These are phyloP conservation scores for Trametopsis cervina DNA, from an alignment of 768 basidiomycete genomes.

Conservation along the genomic window DNA sequence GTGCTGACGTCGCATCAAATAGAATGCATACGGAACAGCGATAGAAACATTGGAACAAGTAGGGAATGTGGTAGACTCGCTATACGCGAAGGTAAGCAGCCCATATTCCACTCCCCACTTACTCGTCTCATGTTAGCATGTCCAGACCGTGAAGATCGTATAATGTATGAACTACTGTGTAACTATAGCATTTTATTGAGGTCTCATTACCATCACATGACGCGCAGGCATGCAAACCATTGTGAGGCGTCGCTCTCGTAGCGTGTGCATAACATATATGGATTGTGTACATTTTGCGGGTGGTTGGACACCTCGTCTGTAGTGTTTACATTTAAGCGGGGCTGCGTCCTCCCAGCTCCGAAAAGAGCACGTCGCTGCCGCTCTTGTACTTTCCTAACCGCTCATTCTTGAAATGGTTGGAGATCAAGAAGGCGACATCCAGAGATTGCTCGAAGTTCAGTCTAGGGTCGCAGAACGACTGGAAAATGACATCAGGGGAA, in stretches of 20 bases:
- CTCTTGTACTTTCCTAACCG: constrained; percentile 25
- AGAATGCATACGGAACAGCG: constrained; percentile 86
- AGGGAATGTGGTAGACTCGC: constrained; percentile 86
- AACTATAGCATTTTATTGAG: no score
- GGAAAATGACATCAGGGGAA: no score
- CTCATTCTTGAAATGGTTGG: constrained; percentile 72
- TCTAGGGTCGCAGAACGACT: constrained; percentile 93
- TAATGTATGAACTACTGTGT: constrained; percentile 15
- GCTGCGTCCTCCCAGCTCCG: constrained; percentile 23
- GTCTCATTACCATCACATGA: no score
- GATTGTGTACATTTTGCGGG: no score
- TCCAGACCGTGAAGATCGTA: constrained; percentile 39
- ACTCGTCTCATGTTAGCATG: not conserved
- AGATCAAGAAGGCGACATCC: constrained; percentile 85
- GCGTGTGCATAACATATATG: no score
- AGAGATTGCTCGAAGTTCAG: constrained; percentile 92
- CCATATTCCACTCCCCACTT: not conserved
- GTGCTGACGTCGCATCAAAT: constrained; percentile 2
- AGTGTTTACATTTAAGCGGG: no score
- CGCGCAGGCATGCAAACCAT: no score
- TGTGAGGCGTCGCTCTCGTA: no score
- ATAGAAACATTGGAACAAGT: constrained; percentile 88
- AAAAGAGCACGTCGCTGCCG: constrained; percentile 23
- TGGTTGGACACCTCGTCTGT: no score
- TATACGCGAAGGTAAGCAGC: constrained; percentile 72